Evolutionary conservation across 371 early-diverging fungal species (phyloP), one percentile per base, ranked within the genome.

Genomic region (Zychaea mexicana): DNA sequence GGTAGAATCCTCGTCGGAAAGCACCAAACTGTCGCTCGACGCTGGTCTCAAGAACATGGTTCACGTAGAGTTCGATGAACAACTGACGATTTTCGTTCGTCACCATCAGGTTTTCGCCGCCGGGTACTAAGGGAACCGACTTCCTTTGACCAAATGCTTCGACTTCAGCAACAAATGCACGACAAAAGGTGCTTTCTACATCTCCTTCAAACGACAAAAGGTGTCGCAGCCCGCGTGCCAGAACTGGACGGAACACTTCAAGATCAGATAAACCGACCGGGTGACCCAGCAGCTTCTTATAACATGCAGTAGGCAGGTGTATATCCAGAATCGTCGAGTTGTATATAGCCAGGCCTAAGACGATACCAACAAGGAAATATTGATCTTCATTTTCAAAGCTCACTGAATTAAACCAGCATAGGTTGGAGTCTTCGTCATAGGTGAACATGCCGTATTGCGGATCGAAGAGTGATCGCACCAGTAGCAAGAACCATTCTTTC

Each of bases 401-500:
- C 3, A 88, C 86, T 26, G 94, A 92, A 69, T 95, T 97, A 70
- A 97, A 96, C 95, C 97, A 96, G 66, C 92, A 95, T 9, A 92
- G 76, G n/a, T 82, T 78, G 2, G 88, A 85, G 52, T 92, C 91
- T 52, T 94, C 93, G 64, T 87, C 87, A 47, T 81, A 89, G 0
- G 83, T 81, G 60, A 89, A 89, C 89, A 89, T 89, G 19, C 88
- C 87, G 68, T 92, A 95, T 61, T 95, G 87, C 22, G 96, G 94
- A 82, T 95, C 94, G 78, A 98, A 92, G 13, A 98, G 75, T 30
- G 96, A 94, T 8, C 97, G 87, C 7, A 95, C 88, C 15, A 98
- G 82, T 17, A 97, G 83, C 64, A 93, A 78, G 66, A 96, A 95
- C 95, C 96, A 98, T 66, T 99, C 99, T 65, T 97, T 97, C 42